Evolutionary conservation across 768 basidiomycete genomes (phyloP).

Genomic region (Lyophyllum semitale): DNA sequence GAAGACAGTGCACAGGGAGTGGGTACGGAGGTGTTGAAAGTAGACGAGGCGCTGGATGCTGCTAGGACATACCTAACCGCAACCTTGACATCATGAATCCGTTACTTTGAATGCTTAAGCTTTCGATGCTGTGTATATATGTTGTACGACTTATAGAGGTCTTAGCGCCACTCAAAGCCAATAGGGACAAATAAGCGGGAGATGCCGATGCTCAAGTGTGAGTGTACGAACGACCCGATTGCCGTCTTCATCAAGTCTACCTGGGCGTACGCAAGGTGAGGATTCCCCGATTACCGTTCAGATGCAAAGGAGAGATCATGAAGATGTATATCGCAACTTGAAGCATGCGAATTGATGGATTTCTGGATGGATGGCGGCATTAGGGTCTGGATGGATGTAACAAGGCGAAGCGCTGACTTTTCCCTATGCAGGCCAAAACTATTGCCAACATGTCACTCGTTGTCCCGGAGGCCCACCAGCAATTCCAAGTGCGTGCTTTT

Average conservation of each 20-base stretch:
- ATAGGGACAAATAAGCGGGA: slow-evolving; percentile 17
- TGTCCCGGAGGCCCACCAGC: slow-evolving; percentile 91
- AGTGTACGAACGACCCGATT: slow-evolving; percentile 1
- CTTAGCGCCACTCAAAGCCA: not conserved
- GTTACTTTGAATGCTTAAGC: not conserved
- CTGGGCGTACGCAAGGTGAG: slow-evolving; percentile 22
- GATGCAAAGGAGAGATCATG: not conserved
- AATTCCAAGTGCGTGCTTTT: slow-evolving; percentile 78
- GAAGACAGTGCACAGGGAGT: slow-evolving; percentile 91
- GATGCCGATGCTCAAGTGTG: slow-evolving; percentile 12
- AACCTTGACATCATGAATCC: slow-evolving; percentile 2
- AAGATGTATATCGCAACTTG: not conserved
- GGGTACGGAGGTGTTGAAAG: slow-evolving; percentile 62
- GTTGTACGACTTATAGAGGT: not conserved
- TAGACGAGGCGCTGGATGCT: slow-evolving; percentile 65
- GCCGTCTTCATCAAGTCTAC: slow-evolving; percentile 17
- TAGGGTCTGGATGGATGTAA: slow-evolving; percentile 18
- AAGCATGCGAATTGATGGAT: slow-evolving; percentile 11
- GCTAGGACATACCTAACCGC: slow-evolving; percentile 47
- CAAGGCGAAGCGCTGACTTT: slow-evolving; percentile 20
- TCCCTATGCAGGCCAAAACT: slow-evolving; percentile 18
- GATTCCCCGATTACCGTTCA: not conserved
- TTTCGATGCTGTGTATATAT: not conserved
- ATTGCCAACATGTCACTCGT: slow-evolving; percentile 85
- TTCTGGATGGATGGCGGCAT: slow-evolving; percentile 19